These are phyloP conservation scores for Poa pratensis DNA, from an alignment of 176 grass and related monocot species.

Conservation along the genomic window DNA sequence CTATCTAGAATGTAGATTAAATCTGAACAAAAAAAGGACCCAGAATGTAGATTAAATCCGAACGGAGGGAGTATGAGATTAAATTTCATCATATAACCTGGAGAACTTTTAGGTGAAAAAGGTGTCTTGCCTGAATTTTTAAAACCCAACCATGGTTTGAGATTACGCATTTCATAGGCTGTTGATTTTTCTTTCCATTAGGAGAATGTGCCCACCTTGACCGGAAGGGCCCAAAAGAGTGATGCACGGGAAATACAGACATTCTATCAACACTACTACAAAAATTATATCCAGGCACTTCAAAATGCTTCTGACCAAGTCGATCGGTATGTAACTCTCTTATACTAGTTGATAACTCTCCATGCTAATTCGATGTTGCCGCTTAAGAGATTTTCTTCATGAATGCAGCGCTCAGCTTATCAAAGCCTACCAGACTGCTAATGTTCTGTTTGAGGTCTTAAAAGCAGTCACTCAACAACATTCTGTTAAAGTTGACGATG, in stretches of 20 bases:
- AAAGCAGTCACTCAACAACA: conserved; percentile 79
- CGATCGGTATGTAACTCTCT: conserved; percentile 57
- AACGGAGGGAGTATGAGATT: too few species aligned
- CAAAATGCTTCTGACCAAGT: conserved; percentile 78
- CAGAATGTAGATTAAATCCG: too few species aligned
- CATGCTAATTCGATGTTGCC: conserved; percentile 22
- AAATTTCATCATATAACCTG: background rate
- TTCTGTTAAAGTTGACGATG: conserved; percentile 83
- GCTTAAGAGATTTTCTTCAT: conserved; percentile 36
- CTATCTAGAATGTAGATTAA: too few species aligned
- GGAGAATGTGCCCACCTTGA: conserved; percentile 82
- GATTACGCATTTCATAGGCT: conserved; percentile 22
- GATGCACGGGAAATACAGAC: conserved; percentile 91
- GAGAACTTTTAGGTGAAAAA: background rate
- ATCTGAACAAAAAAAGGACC: too few species aligned
- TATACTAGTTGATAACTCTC: conserved; percentile 33
- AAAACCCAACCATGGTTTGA: background rate
- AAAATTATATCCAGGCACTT: conserved; percentile 87
- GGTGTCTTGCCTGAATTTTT: background rate
- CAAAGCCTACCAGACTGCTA: conserved; percentile 94
- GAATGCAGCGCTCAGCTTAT: conserved; percentile 72
- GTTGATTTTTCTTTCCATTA: conserved; percentile 35
- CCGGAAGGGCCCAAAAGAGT: conserved; percentile 70
- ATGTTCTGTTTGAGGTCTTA: conserved; percentile 93
- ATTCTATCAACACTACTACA: conserved; percentile 92